These are phyloP conservation scores for Microthyrium microscopicum DNA, from an alignment of 2,329 filamentous ascomycete genomes.

Conservation along the genomic window DNA sequence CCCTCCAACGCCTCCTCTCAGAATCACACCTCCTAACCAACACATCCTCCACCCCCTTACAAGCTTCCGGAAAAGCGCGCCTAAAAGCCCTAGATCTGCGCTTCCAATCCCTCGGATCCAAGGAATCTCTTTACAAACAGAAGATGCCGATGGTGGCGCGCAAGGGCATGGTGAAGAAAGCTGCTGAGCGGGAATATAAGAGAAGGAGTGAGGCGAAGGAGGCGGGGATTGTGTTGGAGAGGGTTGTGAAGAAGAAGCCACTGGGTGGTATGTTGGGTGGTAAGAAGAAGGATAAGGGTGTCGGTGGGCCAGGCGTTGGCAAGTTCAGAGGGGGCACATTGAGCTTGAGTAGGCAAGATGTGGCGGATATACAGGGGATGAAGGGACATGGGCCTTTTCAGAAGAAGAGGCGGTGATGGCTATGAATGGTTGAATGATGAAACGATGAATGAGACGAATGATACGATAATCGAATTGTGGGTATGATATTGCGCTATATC, in stretches of 20 bases:
- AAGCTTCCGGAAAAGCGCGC: conserved; percentile 49
- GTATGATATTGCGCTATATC: no score
- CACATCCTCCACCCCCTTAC: conserved; percentile 20
- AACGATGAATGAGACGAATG: no score
- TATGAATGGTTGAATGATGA: background rate
- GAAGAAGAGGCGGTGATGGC: conserved; percentile 8
- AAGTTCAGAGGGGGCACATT: conserved; percentile 65
- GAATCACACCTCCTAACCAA: conserved; percentile 72
- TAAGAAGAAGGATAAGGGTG: conserved; percentile 36
- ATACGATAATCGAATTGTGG: no score
- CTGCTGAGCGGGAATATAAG: conserved; percentile 47
- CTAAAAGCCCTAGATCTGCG: conserved; percentile 73
- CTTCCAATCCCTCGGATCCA: conserved; percentile 62
- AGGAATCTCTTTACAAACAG: conserved; percentile 57
- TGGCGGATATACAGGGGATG: conserved; percentile 49
- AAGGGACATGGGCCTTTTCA: conserved; percentile 17
- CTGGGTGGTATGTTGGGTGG: conserved; percentile 18
- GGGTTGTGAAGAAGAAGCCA: conserved; percentile 27
- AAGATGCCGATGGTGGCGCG: conserved; percentile 82
- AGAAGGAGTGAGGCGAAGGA: conserved; percentile 67
- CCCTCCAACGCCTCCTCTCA: conserved; percentile 72
- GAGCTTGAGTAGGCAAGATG: conserved; percentile 61
- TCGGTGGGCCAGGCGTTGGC: conserved; percentile 66
- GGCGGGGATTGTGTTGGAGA: conserved; percentile 79
- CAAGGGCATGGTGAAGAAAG: conserved; percentile 65